These are phyloP conservation scores for Fusarium liriodendri DNA, from an alignment of 2,329 filamentous ascomycete genomes.

Conservation along the genomic window DNA sequence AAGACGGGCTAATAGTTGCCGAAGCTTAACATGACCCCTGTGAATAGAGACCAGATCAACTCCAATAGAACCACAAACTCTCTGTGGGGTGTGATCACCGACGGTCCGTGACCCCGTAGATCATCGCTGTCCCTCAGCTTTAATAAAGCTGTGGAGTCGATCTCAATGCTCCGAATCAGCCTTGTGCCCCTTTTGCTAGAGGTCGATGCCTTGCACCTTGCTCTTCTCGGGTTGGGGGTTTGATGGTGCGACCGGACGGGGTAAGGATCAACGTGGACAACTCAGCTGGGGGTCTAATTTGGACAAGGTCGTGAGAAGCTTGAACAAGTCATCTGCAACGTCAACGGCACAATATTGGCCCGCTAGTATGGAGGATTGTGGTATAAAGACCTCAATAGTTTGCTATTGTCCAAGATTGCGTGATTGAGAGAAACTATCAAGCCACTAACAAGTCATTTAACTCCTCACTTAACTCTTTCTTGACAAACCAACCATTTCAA, in stretches of 20 bases:
- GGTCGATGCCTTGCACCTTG: not conserved
- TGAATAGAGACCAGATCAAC: not conserved
- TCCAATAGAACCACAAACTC: not conserved
- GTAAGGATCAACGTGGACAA: not conserved
- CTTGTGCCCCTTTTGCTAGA: conserved; percentile 8
- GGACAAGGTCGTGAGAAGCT: not conserved
- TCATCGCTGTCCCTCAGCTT: conserved; percentile 11
- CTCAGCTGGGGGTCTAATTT: not conserved
- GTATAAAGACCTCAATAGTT: conserved; percentile 2
- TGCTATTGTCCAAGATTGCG: not conserved
- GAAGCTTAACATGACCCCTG: not conserved
- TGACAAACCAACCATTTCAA: not conserved
- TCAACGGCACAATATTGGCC: conserved; percentile 13
- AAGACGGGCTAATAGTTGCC: conserved; percentile 3
- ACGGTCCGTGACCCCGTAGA: conserved; percentile 7
- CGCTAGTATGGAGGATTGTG: not conserved
- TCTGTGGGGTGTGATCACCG: not conserved
- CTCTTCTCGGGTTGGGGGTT: not conserved
- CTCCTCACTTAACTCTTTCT: not conserved
- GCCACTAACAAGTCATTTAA: not conserved
- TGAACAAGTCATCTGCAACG: not conserved
- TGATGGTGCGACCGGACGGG: not conserved
- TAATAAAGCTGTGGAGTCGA: conserved; percentile 1
- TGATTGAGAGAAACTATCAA: not conserved
- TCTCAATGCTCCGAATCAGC: conserved; percentile 5